These are phyloP conservation scores for Triangularia setosa DNA, from an alignment of 2,329 filamentous ascomycete genomes.

Conservation along the genomic window DNA sequence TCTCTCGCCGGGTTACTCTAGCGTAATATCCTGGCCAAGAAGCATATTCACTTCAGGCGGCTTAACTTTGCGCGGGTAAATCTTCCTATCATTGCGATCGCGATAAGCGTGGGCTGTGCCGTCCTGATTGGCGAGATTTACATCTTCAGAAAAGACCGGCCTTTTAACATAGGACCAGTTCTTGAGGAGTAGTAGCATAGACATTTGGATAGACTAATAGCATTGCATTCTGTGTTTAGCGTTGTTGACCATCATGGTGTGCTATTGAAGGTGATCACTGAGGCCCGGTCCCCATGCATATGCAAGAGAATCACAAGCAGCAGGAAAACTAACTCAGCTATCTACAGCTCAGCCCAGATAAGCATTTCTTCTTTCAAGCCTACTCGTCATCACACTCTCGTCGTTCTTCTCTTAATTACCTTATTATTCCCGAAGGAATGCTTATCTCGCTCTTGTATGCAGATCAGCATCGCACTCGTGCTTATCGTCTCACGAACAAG, in stretches of 20 bases:
- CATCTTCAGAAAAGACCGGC: constrained; percentile 42
- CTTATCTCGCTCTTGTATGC: background rate
- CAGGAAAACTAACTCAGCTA: background rate
- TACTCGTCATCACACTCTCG: background rate
- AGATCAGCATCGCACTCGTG: background rate
- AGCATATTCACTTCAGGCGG: constrained; percentile 61
- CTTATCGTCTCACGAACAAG: background rate
- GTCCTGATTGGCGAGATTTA: constrained; percentile 63
- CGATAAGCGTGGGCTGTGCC: constrained; percentile 61
- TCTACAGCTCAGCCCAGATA: background rate
- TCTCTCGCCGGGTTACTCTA: constrained; percentile 69
- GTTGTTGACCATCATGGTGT: no score
- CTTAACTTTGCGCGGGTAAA: constrained; percentile 67
- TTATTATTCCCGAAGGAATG: background rate
- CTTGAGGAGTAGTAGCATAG: background rate
- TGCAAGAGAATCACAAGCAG: background rate
- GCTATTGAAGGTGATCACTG: background rate
- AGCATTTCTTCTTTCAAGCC: background rate
- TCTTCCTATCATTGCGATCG: constrained; percentile 64
- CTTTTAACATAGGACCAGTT: background rate
- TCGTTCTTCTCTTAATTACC: background rate
- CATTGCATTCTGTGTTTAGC: background rate
- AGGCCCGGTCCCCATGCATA: background rate
- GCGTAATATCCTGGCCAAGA: constrained; percentile 65
- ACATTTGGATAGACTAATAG: background rate